phyloP scores from a whole-genome alignment of 148 eudicot species.

The Amaranthus hypochondriacus region DNA sequence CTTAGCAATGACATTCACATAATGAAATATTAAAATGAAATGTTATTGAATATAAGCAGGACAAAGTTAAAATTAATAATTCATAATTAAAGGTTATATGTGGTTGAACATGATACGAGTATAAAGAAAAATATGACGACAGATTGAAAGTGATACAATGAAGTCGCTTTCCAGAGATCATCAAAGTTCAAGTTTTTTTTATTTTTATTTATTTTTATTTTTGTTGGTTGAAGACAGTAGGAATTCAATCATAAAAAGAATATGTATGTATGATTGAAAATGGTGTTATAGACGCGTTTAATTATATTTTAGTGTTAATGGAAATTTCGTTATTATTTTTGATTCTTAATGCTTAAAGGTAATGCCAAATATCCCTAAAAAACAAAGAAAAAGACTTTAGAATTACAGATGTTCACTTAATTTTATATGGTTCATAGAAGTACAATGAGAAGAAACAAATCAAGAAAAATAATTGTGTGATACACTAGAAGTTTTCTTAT shows the following conservation, averaged over 20 bases:
- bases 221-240: constrained; percentile 3
- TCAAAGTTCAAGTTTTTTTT: constrained; percentile 25
- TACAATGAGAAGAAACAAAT: too few relatives aligned
- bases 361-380: not conserved
- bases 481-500: too few relatives aligned
- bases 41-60: too few relatives aligned
- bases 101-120: too few relatives aligned
- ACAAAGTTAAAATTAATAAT: not conserved
- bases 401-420: not conserved
- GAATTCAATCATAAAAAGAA: not conserved
- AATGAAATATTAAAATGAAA: too few relatives aligned
- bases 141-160: constrained; percentile 5
- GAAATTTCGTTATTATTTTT: not conserved
- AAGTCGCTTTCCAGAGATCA: constrained; percentile 26
- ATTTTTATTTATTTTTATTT: not conserved
- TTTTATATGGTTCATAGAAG: not conserved
- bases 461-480: too few relatives aligned
- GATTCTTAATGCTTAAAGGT: not conserved
- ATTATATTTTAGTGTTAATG: not conserved
- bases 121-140: constrained; percentile 21
- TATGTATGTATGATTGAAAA: constrained; percentile 4
- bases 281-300: constrained; percentile 13
- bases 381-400: too few relatives aligned
- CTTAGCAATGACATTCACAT: too few relatives aligned
- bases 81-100: not conserved